Conservation (phyloP, 805 yeast species). For the Barnettozyma sp. region DNA sequence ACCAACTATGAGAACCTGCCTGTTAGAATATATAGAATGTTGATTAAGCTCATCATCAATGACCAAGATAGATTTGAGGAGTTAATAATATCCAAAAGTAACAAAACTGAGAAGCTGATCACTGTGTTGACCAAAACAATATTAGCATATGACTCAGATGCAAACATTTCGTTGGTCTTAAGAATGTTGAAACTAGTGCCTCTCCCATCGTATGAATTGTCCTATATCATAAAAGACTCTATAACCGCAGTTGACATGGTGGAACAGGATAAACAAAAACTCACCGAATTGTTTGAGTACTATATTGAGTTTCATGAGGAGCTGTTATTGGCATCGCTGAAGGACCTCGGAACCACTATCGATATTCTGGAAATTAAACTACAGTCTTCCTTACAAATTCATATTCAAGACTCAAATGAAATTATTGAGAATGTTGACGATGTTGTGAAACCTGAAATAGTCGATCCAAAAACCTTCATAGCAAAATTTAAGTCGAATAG, state of each 20-base stretch:
- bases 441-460: constrained; percentile 11
- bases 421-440: constrained; percentile 14
- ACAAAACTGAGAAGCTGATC: constrained; percentile 35
- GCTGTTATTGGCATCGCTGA: constrained; percentile 33
- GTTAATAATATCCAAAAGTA: constrained; percentile 24
- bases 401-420: constrained; percentile 27
- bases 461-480: constrained; percentile 12
- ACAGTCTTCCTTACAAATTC: constrained; percentile 48
- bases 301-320: constrained; percentile 32
- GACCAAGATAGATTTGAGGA: constrained; percentile 22
- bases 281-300: constrained; percentile 35
- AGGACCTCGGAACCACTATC: constrained; percentile 29
- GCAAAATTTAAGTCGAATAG: constrained; percentile 15
- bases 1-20: constrained; percentile 36
- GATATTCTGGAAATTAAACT: constrained; percentile 56
- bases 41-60: constrained; percentile 24
- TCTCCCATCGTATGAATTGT: constrained; percentile 32
- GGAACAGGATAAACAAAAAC: constrained; percentile 32
- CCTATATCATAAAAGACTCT: constrained; percentile 33
- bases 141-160: constrained; percentile 35
- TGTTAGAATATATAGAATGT: constrained; percentile 29
- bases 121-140: constrained; percentile 39
- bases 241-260: constrained; percentile 30
- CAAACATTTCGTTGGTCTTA: constrained; percentile 29
- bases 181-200: constrained; percentile 29